Conservation (phyloP, 2,329 filamentous ascomycete genomes). For the Calonectria pseudoturangicola region DNA sequence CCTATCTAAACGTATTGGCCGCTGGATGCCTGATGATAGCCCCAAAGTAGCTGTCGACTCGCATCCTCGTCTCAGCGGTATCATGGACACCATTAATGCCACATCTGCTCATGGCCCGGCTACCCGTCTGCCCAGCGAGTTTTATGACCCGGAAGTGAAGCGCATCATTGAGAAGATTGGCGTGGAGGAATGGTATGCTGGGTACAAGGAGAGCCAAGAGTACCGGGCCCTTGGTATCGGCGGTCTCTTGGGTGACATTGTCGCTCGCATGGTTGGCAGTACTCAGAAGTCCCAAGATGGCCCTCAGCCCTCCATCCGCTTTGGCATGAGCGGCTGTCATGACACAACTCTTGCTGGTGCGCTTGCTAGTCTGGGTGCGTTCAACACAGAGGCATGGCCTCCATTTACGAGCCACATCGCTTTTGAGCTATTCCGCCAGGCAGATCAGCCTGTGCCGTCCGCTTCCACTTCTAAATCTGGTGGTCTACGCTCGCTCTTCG, state of each 20-base stretch:
- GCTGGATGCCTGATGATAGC: conserved; percentile 86
- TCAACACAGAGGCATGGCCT: conserved; percentile 85
- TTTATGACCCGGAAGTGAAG: conserved; percentile 86
- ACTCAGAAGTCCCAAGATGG: conserved; percentile 65
- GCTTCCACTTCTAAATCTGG: conserved; percentile 31
- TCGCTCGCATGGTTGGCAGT: conserved; percentile 82
- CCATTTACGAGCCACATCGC: conserved; percentile 95
- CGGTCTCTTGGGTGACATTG: conserved; percentile 87
- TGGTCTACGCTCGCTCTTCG: conserved; percentile 55
- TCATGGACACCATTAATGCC: conserved; percentile 96
- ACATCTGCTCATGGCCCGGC: conserved; percentile 85
- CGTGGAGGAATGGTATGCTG: conserved; percentile 94
- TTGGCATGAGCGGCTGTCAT: conserved; percentile 90
- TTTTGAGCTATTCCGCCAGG: conserved; percentile 87
- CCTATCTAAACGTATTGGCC: conserved; percentile 84
- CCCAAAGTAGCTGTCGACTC: conserved; percentile 87
- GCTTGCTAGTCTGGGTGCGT: conserved; percentile 86
- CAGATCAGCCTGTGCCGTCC: conserved; percentile 50
- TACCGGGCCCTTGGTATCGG: conserved; percentile 95
- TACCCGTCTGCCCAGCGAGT: conserved; percentile 87
- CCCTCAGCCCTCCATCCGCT: conserved; percentile 74
- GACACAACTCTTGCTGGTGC: conserved; percentile 93
- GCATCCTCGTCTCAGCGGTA: conserved; percentile 87
- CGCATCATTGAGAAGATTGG: conserved; percentile 83
- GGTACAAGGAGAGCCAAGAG: conserved; percentile 88